Conservation (phyloP, 2,329 filamentous ascomycete genomes). For the Emergomyces orientalis region DNA sequence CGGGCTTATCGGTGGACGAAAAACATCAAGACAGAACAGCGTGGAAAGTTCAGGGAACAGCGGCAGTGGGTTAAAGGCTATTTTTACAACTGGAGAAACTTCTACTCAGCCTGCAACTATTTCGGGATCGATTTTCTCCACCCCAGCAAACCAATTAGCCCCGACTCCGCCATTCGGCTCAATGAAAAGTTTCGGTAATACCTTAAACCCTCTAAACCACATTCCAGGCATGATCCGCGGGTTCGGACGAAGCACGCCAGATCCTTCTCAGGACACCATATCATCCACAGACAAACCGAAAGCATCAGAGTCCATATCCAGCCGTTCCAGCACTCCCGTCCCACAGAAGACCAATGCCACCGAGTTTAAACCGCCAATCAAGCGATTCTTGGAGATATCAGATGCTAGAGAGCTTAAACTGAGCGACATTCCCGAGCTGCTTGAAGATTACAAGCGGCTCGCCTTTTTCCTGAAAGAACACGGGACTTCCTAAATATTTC, state of each 20-base stretch:
- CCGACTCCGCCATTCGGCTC: conserved; percentile 63
- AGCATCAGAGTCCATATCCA: conserved; percentile 37
- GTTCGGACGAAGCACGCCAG: conserved; percentile 48
- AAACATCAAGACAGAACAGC: conserved; percentile 31
- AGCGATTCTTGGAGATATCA: conserved; percentile 63
- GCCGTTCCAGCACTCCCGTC: conserved; percentile 39
- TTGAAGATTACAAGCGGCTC: conserved; percentile 65
- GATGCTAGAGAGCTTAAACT: conserved; percentile 61
- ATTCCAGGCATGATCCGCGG: conserved; percentile 68
- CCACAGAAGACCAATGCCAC: conserved; percentile 25
- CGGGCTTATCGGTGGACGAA: conserved; percentile 60
- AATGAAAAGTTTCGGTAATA: conserved; percentile 69
- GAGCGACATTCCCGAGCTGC: conserved; percentile 61
- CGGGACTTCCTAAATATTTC: neutral
- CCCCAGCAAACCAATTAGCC: conserved; percentile 16
- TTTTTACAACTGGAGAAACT: conserved; percentile 7
- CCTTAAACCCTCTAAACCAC: conserved; percentile 72
- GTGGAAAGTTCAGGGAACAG: neutral
- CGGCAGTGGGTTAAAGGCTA: neutral
- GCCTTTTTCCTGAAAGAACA: conserved; percentile 53
- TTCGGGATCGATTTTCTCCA: conserved; percentile 10
- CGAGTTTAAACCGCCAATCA: conserved; percentile 48
- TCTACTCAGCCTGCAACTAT: conserved; percentile 21
- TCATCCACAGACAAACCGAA: conserved; percentile 32
- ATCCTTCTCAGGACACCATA: conserved; percentile 25